phyloP scores from a whole-genome alignment of 768 basidiomycete species.

The Rhizopogon salebrosus region DNA sequence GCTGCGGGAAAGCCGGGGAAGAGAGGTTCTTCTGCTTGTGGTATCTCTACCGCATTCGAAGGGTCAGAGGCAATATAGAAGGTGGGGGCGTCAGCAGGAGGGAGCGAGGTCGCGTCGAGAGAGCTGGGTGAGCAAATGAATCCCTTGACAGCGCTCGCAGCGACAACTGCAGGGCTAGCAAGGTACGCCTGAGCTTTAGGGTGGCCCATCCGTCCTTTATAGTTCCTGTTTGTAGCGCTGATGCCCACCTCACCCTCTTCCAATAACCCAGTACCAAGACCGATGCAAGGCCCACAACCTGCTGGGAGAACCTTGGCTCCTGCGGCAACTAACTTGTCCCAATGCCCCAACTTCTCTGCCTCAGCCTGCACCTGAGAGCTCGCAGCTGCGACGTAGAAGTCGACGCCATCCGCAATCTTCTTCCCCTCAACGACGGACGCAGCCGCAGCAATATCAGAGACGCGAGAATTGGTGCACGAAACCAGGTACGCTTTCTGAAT shows the following conservation, averaged over 20 bases:
- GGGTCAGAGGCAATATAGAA: slow-evolving; percentile 45
- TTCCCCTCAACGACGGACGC: slow-evolving; percentile 84
- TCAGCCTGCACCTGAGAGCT: slow-evolving; percentile 90
- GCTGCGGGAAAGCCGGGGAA: slow-evolving; percentile 76
- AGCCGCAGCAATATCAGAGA: slow-evolving; percentile 89
- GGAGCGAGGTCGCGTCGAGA: slow-evolving; percentile 48
- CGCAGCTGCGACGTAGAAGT: slow-evolving; percentile 97
- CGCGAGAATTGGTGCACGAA: slow-evolving; percentile 95
- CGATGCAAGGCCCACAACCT: slow-evolving; percentile 98
- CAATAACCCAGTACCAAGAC: slow-evolving; percentile 85
- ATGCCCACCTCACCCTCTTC: slow-evolving; percentile 96
- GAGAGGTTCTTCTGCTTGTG: slow-evolving; percentile 50
- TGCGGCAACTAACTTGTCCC: slow-evolving; percentile 79
- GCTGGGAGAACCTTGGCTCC: slow-evolving; percentile 93
- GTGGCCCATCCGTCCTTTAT: slow-evolving; percentile 97
- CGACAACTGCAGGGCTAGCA: slow-evolving; percentile 94
- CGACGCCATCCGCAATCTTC: slow-evolving; percentile 81
- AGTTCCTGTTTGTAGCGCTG: slow-evolving; percentile 97
- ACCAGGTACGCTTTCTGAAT: slow-evolving; percentile 99
- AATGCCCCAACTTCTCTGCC: slow-evolving; percentile 79
- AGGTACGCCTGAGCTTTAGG: slow-evolving; percentile 95
- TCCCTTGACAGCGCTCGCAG: slow-evolving; percentile 90
- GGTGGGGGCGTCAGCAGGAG: slow-evolving; percentile 45
- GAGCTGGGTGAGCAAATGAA: slow-evolving; percentile 82
- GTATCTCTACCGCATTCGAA: slow-evolving; percentile 22